Conservation (phyloP, 495 filamentous ascomycete species). For the Neurospora hispaniola region DNA sequence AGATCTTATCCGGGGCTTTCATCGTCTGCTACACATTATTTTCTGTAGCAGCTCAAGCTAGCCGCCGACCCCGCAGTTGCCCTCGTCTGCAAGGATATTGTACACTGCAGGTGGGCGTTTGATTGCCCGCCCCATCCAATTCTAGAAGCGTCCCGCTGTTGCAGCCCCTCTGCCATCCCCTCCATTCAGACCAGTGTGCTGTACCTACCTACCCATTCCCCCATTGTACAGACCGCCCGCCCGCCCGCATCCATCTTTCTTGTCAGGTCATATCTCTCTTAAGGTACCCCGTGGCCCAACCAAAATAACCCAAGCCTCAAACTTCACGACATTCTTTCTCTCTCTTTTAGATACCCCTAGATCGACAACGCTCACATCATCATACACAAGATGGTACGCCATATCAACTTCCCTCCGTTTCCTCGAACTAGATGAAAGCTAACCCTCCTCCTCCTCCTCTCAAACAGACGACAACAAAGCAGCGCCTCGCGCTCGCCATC, state of each 20-base stretch:
- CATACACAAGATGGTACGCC: not conserved
- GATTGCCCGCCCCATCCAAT: not conserved
- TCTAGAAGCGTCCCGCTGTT: not conserved
- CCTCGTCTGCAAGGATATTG: not conserved
- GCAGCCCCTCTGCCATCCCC: not conserved
- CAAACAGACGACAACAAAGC: constrained; percentile 58
- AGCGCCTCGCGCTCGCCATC: constrained; percentile 93
- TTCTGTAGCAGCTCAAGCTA: too few species aligned
- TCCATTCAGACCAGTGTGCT: not conserved
- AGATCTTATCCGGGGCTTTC: too few species aligned
- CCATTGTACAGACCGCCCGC: not conserved
- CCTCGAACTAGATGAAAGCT: not conserved
- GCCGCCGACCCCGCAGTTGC: not conserved
- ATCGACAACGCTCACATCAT: not conserved
- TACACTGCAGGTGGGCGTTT: not conserved
- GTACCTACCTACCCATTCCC: not conserved
- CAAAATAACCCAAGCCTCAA: not conserved
- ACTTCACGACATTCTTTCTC: not conserved
- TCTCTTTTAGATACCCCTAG: not conserved
- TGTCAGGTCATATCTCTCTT: not conserved
- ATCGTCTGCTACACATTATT: too few species aligned
- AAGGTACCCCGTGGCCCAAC: not conserved
- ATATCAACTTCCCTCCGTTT: not conserved
- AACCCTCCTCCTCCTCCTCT: not conserved
- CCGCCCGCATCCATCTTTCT: not conserved